phyloP scores from a whole-genome alignment of 2,329 filamentous ascomycete genomes.

The Penicillium sp. region DNA sequence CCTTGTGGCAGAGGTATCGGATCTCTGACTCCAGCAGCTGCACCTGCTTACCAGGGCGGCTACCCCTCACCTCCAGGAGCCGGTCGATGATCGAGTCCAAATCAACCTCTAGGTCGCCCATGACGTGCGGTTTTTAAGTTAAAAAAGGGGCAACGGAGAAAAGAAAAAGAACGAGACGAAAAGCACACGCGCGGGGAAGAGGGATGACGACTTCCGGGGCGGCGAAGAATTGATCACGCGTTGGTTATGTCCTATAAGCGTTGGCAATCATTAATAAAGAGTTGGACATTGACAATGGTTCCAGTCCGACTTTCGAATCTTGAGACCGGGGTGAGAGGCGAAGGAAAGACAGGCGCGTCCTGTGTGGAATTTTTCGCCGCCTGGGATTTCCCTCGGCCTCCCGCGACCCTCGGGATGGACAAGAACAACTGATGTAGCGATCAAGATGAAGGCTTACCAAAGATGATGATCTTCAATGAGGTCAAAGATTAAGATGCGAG shows the following conservation, averaged over 20 bases:
- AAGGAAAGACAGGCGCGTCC: constrained; percentile 8
- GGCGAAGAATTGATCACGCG: constrained; percentile 31
- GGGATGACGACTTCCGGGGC: constrained; percentile 26
- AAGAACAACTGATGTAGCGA: not conserved
- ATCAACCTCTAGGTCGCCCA: constrained; percentile 85
- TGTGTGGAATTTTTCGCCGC: constrained; percentile 8
- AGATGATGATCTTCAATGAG: constrained; percentile 21
- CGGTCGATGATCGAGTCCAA: constrained; percentile 99
- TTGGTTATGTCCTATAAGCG: constrained; percentile 29
- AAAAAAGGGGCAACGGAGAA: constrained; percentile 23
- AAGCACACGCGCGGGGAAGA: constrained; percentile 27
- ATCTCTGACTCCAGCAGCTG: constrained; percentile 96
- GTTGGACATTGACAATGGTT: constrained; percentile 8
- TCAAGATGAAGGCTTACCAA: constrained; percentile 24
- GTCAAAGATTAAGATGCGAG: constrained; percentile 22
- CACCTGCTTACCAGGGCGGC: constrained; percentile 96
- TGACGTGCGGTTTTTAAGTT: constrained; percentile 45
- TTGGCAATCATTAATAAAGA: constrained; percentile 16
- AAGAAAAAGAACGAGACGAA: constrained; percentile 21
- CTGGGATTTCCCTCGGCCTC: constrained; percentile 1
- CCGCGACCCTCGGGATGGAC: constrained; percentile 1
- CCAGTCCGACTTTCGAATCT: constrained; percentile 11
- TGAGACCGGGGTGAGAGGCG: not conserved
- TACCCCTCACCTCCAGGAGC: constrained; percentile 93
- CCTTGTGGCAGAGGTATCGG: constrained; percentile 94